Evolutionary conservation across 2,329 filamentous ascomycete genomes (phyloP).

Genomic region (Phyllosticta paracitricarpa): DNA sequence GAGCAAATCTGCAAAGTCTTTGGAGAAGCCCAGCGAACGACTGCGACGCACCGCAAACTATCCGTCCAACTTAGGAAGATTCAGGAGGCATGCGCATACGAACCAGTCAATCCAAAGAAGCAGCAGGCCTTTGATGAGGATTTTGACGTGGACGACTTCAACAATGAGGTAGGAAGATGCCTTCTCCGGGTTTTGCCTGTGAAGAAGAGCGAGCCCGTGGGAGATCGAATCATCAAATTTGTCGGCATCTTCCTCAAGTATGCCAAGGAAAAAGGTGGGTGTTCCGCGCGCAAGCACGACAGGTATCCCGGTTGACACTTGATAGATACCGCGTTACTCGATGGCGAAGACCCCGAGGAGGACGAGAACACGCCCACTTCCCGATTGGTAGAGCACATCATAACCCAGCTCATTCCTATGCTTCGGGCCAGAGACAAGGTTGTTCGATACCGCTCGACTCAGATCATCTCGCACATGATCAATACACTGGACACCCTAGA

Average conservation of each 20-base stretch:
- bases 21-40: constrained; percentile 67
- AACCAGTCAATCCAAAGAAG: constrained; percentile 42
- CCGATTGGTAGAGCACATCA: constrained; percentile 63
- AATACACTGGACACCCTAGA: constrained; percentile 89
- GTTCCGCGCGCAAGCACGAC: background rate
- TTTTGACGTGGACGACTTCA: constrained; percentile 80
- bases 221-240: constrained; percentile 78
- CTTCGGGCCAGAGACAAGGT: constrained; percentile 83
- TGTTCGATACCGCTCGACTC: constrained; percentile 79
- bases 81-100: constrained; percentile 69
- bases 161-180: constrained; percentile 73
- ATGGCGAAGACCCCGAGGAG: constrained; percentile 39
- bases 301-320: background rate
- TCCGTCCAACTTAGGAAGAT: constrained; percentile 81
- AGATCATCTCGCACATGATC: constrained; percentile 82
- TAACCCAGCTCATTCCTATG: constrained; percentile 65
- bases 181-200: constrained; percentile 72
- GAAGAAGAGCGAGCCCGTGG: constrained; percentile 83
- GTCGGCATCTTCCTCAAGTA: constrained; percentile 76
- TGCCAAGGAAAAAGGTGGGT: constrained; percentile 48
- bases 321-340: constrained; percentile 22
- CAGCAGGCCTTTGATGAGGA: constrained; percentile 47
- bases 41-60: constrained; percentile 81
- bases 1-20: constrained; percentile 55
- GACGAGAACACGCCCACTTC: constrained; percentile 71